Conservation (phyloP, 2,329 filamentous ascomycete species). For the Colletotrichum tropicicola region DNA sequence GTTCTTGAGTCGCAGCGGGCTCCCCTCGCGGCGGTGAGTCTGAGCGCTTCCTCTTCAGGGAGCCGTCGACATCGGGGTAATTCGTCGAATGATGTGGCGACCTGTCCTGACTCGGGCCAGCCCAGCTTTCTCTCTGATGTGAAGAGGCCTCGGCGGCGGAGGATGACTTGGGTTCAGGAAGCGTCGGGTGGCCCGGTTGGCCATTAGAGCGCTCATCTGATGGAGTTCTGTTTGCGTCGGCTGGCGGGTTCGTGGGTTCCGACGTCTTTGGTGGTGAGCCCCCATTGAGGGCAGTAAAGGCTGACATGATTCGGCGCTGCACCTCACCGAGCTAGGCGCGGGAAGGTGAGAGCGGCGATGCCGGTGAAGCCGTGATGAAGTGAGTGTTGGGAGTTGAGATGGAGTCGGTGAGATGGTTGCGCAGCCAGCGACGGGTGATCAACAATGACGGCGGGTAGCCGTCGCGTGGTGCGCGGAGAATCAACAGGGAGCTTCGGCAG, state of each 20-base stretch:
- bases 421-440: slow-evolving; percentile 1
- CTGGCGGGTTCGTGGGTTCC: slow-evolving; percentile 44
- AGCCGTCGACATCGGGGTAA: slow-evolving; percentile 55
- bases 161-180: slow-evolving; percentile 33
- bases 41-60: slow-evolving; percentile 77
- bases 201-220: slow-evolving; percentile 43
- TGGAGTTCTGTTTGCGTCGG: slow-evolving; percentile 40
- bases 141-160: slow-evolving; percentile 36
- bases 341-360: background rate
- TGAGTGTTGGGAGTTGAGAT: background rate
- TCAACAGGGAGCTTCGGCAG: slow-evolving; percentile 11
- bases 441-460: background rate
- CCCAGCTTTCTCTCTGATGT: slow-evolving; percentile 52
- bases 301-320: slow-evolving; percentile 51
- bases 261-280: slow-evolving; percentile 55
- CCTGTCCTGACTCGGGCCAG: slow-evolving; percentile 50
- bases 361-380: slow-evolving; percentile 7
- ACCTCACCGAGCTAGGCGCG: slow-evolving; percentile 29
- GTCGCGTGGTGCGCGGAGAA: slow-evolving; percentile 14
- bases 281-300: slow-evolving; percentile 63
- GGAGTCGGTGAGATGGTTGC: background rate
- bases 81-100: slow-evolving; percentile 48
- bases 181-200: slow-evolving; percentile 26
- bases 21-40: slow-evolving; percentile 63
- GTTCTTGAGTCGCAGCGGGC: slow-evolving; percentile 37